Conservation (phyloP, 2,329 filamentous ascomycete genomes). For the Lecanicillium sp. region DNA sequence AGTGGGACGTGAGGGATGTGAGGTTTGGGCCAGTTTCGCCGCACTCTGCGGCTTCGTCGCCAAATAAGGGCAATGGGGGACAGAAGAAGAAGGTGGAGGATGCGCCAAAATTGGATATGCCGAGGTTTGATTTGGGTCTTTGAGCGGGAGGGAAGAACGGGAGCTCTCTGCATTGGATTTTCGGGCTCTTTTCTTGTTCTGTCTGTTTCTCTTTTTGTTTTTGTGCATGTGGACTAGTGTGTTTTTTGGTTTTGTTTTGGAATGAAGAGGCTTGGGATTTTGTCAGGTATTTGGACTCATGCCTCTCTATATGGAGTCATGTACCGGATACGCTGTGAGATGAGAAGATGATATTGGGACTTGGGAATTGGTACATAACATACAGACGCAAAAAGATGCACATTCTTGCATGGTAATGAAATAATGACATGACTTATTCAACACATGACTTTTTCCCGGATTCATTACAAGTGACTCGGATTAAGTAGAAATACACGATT, state of each 20-base stretch:
- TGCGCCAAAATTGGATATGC: conserved; percentile 54
- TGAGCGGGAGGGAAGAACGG: conserved; percentile 15
- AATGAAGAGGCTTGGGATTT: too few species aligned
- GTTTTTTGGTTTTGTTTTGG: too few species aligned
- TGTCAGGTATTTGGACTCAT: too few species aligned
- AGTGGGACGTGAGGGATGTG: conserved; percentile 77
- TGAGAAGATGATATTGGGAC: too few species aligned
- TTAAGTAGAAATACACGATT: too few species aligned
- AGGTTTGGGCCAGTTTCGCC: conserved; percentile 56
- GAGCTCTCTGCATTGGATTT: conserved; percentile 7
- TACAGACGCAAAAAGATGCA: conserved; percentile 9
- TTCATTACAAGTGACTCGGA: too few species aligned
- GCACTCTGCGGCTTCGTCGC: conserved; percentile 21
- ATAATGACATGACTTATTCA: conserved; percentile 17
- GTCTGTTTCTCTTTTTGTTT: conserved; percentile 12
- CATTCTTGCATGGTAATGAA: conserved; percentile 31
- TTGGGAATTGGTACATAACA: conserved; percentile 5
- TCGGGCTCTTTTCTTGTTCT: conserved; percentile 3
- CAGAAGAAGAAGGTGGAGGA: conserved; percentile 43
- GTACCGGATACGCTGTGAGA: too few species aligned
- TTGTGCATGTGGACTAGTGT: too few species aligned
- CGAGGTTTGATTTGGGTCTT: conserved; percentile 42
- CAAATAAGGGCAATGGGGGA: conserved; percentile 22
- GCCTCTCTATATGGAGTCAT: too few species aligned
- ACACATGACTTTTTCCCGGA: too few species aligned